These are phyloP conservation scores for Colletotrichum higginsianum DNA, from an alignment of 2,329 filamentous ascomycete genomes.

Conservation along the genomic window DNA sequence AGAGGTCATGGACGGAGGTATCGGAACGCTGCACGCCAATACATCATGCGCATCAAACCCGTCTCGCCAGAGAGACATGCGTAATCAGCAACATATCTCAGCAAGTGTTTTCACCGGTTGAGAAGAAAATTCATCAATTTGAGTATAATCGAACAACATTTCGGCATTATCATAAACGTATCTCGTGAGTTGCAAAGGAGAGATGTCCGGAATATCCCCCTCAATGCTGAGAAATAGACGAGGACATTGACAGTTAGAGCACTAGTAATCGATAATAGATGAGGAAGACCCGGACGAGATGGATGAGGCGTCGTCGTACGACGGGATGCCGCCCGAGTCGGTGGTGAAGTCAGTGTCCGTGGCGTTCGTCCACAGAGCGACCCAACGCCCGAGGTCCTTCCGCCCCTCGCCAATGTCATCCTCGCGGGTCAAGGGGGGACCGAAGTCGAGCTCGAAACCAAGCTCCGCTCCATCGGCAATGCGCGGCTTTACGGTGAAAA, in stretches of 20 bases:
- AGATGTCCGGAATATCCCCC: not conserved
- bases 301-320: constrained; percentile 27
- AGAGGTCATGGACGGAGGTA: too few species aligned
- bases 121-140: too few species aligned
- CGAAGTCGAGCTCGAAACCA: constrained; percentile 31
- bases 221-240: not conserved
- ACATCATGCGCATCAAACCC: too few species aligned
- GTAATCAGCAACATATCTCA: too few species aligned
- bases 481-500: not conserved
- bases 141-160: too few species aligned
- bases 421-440: constrained; percentile 12
- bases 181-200: not conserved
- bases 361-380: constrained; percentile 35
- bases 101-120: too few species aligned
- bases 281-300: constrained; percentile 1
- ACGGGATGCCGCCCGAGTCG: constrained; percentile 22
- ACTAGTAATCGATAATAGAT: constrained; percentile 20
- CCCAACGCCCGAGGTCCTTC: constrained; percentile 20
- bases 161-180: too few species aligned
- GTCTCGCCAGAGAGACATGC: too few species aligned
- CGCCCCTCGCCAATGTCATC: constrained; percentile 25
- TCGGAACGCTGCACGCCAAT: too few species aligned
- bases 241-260: not conserved
- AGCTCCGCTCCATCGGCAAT: not conserved
- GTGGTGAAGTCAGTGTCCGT: constrained; percentile 28